Conservation (phyloP, 2,329 filamentous ascomycete species). For the Venturia asperata region DNA sequence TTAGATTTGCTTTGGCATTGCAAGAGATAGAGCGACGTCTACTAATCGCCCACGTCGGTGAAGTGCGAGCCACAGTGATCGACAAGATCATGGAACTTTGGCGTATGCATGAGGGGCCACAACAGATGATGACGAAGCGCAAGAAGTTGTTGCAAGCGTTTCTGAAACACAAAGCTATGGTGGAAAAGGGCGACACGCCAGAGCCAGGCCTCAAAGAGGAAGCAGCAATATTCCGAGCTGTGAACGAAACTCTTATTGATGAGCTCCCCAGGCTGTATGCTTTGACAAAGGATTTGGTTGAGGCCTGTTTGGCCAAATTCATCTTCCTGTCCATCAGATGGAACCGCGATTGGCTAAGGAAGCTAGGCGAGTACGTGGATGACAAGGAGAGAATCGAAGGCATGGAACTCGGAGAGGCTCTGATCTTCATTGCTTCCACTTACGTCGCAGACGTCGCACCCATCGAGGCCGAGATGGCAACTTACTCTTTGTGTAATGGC, state of each 20-base stretch:
- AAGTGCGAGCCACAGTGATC: conserved; percentile 57
- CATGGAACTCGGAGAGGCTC: conserved; percentile 23
- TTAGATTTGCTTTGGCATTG: conserved; percentile 79
- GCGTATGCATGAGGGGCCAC: conserved; percentile 73
- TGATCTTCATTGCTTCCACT: conserved; percentile 2
- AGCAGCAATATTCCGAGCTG: conserved; percentile 79
- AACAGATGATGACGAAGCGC: conserved; percentile 86
- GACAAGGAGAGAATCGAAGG: conserved; percentile 42
- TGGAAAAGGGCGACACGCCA: conserved; percentile 73
- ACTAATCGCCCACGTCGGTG: conserved; percentile 70
- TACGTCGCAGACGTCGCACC: conserved; percentile 11
- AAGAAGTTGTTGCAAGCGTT: conserved; percentile 89
- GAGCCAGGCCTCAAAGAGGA: conserved; percentile 79
- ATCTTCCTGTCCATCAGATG: conserved; percentile 77
- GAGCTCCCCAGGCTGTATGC: conserved; percentile 79
- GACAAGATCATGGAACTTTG: conserved; percentile 75
- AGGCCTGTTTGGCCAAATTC: conserved; percentile 75
- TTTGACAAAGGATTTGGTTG: conserved; percentile 75
- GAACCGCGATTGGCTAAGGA: conserved; percentile 77
- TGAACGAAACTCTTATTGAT: conserved; percentile 89
- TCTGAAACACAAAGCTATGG: conserved; percentile 69
- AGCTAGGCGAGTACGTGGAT: conserved; percentile 67
- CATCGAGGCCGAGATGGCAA: not conserved
- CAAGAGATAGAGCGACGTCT: conserved; percentile 77
- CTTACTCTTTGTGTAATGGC: conserved; percentile 32